These are phyloP conservation scores for Candida dajiaensis DNA, from an alignment of 805 yeast species.

Conservation along the genomic window DNA sequence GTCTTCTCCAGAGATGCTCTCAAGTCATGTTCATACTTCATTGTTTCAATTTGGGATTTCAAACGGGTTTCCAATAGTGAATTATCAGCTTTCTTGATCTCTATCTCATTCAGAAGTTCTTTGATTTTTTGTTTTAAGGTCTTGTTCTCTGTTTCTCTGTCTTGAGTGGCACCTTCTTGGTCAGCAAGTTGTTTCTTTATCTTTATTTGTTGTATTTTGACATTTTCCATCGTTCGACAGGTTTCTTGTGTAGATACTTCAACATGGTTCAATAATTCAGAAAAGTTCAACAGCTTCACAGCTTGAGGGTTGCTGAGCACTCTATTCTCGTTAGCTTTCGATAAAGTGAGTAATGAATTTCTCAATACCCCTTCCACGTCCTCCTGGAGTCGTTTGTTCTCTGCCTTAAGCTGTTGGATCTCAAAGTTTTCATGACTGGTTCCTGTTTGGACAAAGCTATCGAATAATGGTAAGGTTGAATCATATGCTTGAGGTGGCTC, in stretches of 20 bases:
- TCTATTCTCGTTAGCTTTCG: neutral
- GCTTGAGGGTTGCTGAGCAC: neutral
- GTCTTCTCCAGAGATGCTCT: neutral
- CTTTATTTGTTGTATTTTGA: slow-evolving; percentile 5
- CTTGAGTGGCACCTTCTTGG: neutral
- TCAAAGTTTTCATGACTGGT: neutral
- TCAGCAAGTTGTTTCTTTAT: slow-evolving; percentile 5
- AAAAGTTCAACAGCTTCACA: neutral
- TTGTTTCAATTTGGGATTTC: neutral
- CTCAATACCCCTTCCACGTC: neutral
- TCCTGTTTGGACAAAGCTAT: neutral
- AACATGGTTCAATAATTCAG: slow-evolving; percentile 1
- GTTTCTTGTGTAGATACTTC: neutral
- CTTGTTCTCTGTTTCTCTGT: neutral
- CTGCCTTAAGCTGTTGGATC: neutral
- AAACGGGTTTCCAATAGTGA: neutral
- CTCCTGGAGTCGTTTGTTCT: neutral
- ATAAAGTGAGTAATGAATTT: neutral
- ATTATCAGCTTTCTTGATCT: neutral
- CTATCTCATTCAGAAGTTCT: neutral
- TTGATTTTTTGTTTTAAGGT: neutral
- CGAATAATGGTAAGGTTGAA: slow-evolving; percentile 4
- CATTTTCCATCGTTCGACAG: neutral
- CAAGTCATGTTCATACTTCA: neutral
- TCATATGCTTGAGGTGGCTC: neutral